Evolutionary conservation across 768 basidiomycete species (phyloP).

Genomic region (Lentinula boryana): DNA sequence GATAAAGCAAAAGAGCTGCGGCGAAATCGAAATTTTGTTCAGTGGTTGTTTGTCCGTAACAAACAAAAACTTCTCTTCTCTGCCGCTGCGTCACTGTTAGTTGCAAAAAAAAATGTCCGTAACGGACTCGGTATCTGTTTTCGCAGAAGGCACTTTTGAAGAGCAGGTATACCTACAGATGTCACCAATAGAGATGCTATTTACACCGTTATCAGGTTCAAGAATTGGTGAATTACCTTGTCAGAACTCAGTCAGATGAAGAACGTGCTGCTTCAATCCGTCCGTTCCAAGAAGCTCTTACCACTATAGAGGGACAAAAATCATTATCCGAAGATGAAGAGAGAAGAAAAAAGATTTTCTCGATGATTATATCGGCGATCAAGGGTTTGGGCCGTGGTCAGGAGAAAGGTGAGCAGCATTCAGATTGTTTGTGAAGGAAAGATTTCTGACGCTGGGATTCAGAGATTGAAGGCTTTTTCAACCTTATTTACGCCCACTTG

Average conservation of each 20-base stretch:
- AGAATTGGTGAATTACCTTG: conserved; percentile 73
- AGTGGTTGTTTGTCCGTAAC: neutral
- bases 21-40: conserved; percentile 9
- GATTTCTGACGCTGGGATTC: conserved; percentile 7
- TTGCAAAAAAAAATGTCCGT: conserved; percentile 42
- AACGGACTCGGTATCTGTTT: conserved; percentile 77
- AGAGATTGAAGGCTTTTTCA: conserved; percentile 89
- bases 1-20: neutral
- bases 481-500: conserved; percentile 71
- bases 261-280: conserved; percentile 56
- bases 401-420: conserved; percentile 58
- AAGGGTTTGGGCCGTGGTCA: conserved; percentile 70
- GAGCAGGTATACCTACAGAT: conserved; percentile 55
- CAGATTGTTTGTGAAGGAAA: neutral
- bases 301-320: conserved; percentile 42
- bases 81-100: conserved; percentile 12
- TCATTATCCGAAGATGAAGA: conserved; percentile 49
- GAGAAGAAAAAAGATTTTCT: conserved; percentile 49
- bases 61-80: conserved; percentile 18
- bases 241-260: conserved; percentile 61
- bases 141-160: conserved; percentile 84
- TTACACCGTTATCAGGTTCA: conserved; percentile 44
- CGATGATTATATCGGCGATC: conserved; percentile 53
- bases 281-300: conserved; percentile 60
- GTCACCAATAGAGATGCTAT: neutral